Evolutionary conservation across 169 alveolate species (phyloP).

Genomic region (Eimeria sp.): DNA sequence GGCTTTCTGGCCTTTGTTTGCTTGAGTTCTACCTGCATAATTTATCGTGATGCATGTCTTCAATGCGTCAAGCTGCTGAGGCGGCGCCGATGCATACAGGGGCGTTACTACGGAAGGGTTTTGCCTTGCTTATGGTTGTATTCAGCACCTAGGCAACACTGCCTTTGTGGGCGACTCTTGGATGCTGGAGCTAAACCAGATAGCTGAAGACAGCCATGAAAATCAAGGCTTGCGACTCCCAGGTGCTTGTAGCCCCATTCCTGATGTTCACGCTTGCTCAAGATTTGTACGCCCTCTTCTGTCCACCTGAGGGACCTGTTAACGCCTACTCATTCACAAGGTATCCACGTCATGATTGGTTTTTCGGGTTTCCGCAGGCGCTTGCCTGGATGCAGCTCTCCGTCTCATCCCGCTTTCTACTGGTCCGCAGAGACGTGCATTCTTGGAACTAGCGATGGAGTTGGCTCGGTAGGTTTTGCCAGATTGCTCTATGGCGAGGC

Average conservation of each 20-base stretch:
- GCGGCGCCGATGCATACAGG: neutral
- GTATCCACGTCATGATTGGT: neutral
- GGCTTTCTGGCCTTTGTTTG: neutral
- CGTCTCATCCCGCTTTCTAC: conserved; percentile 26
- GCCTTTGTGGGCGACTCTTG: conserved; percentile 44
- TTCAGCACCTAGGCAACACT: conserved; percentile 31
- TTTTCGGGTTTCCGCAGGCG: conserved; percentile 18
- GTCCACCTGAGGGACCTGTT: neutral
- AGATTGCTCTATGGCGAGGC: neutral
- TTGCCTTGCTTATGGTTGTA: neutral
- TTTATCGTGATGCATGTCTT: neutral
- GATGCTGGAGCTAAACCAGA: conserved; percentile 56
- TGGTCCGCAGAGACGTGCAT: conserved; percentile 53
- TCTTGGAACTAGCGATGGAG: conserved; percentile 49
- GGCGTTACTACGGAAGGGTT: neutral
- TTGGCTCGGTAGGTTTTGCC: conserved; percentile 35
- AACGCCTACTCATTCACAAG: neutral
- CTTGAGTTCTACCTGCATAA: neutral
- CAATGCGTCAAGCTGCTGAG: neutral
- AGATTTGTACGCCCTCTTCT: neutral
- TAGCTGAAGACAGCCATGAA: conserved; percentile 42
- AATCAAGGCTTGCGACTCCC: conserved; percentile 38
- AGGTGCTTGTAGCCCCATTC: neutral
- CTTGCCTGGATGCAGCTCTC: conserved; percentile 53
- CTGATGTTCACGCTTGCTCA: neutral